phyloP scores from a whole-genome alignment of 2,329 filamentous ascomycete genomes.

The Paraphoma chrysanthemicola region DNA sequence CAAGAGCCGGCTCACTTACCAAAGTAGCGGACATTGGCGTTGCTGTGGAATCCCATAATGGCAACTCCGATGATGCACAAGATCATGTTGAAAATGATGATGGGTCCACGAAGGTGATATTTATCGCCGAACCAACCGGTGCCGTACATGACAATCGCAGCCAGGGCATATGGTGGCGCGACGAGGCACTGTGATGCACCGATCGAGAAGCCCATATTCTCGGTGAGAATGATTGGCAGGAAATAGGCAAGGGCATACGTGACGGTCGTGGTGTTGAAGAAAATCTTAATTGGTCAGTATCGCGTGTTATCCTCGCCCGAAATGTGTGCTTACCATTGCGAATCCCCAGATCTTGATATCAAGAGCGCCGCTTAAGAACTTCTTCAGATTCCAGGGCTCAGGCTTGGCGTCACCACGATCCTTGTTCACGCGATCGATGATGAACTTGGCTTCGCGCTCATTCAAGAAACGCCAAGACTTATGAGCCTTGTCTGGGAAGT shows the following conservation, averaged over 20 bases:
- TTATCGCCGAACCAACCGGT: constrained; percentile 71
- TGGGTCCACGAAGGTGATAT: constrained; percentile 69
- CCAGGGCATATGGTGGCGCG: constrained; percentile 55
- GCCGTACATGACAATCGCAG: constrained; percentile 53
- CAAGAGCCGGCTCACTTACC: constrained; percentile 30
- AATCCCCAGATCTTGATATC: constrained; percentile 65
- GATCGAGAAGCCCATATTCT: constrained; percentile 69
- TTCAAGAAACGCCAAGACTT: constrained; percentile 54
- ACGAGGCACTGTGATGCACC: constrained; percentile 72
- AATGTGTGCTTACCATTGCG: constrained; percentile 44
- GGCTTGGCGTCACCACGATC: constrained; percentile 61
- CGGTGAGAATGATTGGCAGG: constrained; percentile 73
- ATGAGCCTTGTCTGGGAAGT: constrained; percentile 54
- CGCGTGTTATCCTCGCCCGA: not conserved
- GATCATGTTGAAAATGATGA: constrained; percentile 71
- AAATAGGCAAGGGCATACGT: constrained; percentile 81
- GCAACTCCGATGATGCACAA: constrained; percentile 73
- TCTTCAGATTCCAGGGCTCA: constrained; percentile 56
- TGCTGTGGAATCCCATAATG: constrained; percentile 72
- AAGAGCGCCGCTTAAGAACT: constrained; percentile 55
- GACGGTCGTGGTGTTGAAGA: constrained; percentile 71
- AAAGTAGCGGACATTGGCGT: constrained; percentile 69
- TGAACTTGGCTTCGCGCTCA: constrained; percentile 55
- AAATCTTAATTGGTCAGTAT: constrained; percentile 48
- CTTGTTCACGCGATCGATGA: constrained; percentile 59